Evolutionary conservation across 2,329 filamentous ascomycete genomes (phyloP), one percentile per base, ranked within the genome.

Genomic region (Neurospora sp.): DNA sequence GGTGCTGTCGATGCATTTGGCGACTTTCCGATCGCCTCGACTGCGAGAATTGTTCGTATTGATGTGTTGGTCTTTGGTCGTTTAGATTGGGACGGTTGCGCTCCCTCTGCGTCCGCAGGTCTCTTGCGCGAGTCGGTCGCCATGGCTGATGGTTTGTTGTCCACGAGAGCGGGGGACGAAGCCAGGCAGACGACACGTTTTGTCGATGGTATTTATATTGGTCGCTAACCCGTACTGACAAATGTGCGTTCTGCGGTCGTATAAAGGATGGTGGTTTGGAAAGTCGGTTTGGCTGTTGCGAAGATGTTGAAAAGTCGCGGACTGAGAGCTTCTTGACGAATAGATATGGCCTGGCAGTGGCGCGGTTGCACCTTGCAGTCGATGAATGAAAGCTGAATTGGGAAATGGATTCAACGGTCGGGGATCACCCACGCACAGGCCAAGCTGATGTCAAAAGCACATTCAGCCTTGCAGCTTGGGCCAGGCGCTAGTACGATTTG

Each of bases 101-200:
- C 71, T 42, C 76, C 75, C 33, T 78, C 77, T 38, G 71, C 72
- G 8, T 77, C 75, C 9, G 79, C 76, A 42, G 80, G 77, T 73
- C 81, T 80, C 74, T 83, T 83, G 62, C 78, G 79, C 68, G 75
- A 70, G 28, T 75, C 71, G 42, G 71, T 66, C 15, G 70, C 52
- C 75, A 76, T 76, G n/a, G 71, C 69, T 67, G 58, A 52, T 66
- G 67, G 23, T 62, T 15, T 33, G 23, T 68, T 62, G 58, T 70
- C 46, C 42, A 70, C 68, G 42, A 67, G 67, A 23, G 72, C 69
- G 38, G 70, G 68, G 19, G 66, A 67, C 69, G 9, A 52, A 23
- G 19, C 43, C 43, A 23, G 43, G 43, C 43, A 23, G 43, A 52
- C 43, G 46, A 62, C 28, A 62, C 52, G 52, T 62, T 8, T 62